Conservation (phyloP, 257 asterid species). For the Salvia splendens region DNA sequence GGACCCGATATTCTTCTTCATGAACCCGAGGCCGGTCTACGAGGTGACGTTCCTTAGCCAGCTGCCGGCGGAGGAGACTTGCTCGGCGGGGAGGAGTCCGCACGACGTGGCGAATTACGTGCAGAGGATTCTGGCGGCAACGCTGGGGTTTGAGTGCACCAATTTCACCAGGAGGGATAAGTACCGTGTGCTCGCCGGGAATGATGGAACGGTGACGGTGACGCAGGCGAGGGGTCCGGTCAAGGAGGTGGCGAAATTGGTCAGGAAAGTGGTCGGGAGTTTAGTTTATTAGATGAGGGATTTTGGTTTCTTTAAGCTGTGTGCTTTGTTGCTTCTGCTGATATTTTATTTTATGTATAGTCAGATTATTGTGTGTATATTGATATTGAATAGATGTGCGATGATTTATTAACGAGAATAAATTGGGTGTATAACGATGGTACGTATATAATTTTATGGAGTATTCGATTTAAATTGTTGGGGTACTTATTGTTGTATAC, state of each 20-base stretch:
- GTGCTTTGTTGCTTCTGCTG: too few species aligned
- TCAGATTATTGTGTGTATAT: too few species aligned
- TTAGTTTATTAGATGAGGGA: too few species aligned
- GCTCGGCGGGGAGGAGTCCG: slow-evolving; percentile 78
- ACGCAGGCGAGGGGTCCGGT: slow-evolving; percentile 36
- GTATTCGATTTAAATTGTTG: too few species aligned
- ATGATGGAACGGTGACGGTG: slow-evolving; percentile 72
- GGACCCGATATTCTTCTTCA: slow-evolving; percentile 87
- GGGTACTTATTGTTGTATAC: too few species aligned
- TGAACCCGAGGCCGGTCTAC: slow-evolving; percentile 86
- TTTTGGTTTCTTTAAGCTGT: too few species aligned
- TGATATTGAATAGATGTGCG: too few species aligned
- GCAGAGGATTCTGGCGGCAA: slow-evolving; percentile 76
- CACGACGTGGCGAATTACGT: slow-evolving; percentile 90
- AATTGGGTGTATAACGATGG: too few species aligned
- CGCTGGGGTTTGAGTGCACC: slow-evolving; percentile 94
- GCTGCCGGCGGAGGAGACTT: slow-evolving; percentile 80
- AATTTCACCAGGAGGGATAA: slow-evolving; percentile 83
- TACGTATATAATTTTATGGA: too few species aligned
- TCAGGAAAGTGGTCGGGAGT: slow-evolving; percentile 52
- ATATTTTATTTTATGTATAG: too few species aligned
- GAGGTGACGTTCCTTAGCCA: slow-evolving; percentile 81
- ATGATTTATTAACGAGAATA: too few species aligned
- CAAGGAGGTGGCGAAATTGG: slow-evolving; percentile 22
- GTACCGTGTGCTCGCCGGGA: slow-evolving; percentile 84